A percentile compares a stretch with the other conserved stretches of the same genome.
These are phyloP conservation scores for Ottelia alismoides DNA, from an alignment of 106 monocot species.

Conservation along the genomic window DNA sequence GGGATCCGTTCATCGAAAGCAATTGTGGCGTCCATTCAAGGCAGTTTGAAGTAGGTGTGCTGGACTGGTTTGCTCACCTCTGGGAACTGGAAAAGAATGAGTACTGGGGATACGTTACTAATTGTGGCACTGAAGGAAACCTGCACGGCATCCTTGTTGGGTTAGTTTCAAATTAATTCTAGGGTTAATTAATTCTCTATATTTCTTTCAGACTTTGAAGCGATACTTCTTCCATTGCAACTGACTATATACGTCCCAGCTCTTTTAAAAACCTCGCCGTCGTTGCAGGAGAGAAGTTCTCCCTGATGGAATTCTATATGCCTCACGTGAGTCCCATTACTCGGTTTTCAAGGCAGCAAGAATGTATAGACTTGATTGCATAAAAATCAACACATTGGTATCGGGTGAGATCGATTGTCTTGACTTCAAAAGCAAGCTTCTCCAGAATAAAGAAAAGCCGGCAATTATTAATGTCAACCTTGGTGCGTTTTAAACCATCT, in stretches of 20 bases:
- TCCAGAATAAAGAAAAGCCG: constrained; percentile 42
- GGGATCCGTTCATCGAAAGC: constrained; percentile 89
- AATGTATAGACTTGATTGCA: constrained; percentile 67
- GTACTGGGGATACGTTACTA: constrained; percentile 92
- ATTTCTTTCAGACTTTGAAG: no score
- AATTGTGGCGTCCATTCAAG: constrained; percentile 85
- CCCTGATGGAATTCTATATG: constrained; percentile 58
- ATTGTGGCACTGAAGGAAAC: constrained; percentile 89
- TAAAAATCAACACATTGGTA: constrained; percentile 46
- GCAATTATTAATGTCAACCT: constrained; percentile 72
- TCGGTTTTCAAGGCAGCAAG: constrained; percentile 76
- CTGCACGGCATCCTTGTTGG: constrained; percentile 82
- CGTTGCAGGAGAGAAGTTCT: constrained; percentile 45
- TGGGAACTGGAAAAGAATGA: constrained; percentile 81
- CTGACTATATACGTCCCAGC: no score
- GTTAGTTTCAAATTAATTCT: constrained; percentile 10
- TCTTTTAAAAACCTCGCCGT: neutral
- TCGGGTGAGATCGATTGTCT: constrained; percentile 68
- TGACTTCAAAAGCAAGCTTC: constrained; percentile 35
- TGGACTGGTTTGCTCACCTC: constrained; percentile 85
- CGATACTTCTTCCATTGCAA: no score
- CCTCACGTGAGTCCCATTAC: constrained; percentile 65
- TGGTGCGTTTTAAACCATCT: constrained; percentile 15
- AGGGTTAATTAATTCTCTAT: neutral
- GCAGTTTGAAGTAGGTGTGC: constrained; percentile 74